A percentile compares a stretch with the other conserved stretches of the same genome.
phyloP scores from a whole-genome alignment of 108 stramenopile species.

The Stephanodiscus minutulus region DNA sequence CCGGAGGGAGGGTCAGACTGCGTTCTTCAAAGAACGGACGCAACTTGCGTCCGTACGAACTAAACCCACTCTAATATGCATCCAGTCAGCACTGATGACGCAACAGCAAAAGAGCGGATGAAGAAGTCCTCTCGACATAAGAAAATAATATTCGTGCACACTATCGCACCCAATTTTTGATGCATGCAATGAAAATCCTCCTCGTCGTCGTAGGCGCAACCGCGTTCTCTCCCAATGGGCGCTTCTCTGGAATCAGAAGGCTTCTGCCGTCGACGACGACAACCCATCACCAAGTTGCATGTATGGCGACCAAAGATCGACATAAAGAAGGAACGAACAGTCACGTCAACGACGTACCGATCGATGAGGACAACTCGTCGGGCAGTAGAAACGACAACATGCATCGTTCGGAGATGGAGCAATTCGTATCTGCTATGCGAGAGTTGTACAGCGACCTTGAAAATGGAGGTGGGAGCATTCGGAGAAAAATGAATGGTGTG shows the following conservation, averaged over 20 bases:
- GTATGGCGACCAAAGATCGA: neutral
- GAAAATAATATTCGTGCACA: too few species aligned
- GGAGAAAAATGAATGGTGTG: constrained; percentile 29
- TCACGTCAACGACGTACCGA: neutral
- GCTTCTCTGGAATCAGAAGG: neutral
- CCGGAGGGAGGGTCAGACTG: constrained; percentile 1
- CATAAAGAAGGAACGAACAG: neutral
- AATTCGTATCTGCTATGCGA: constrained; percentile 29
- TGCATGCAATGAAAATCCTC: neutral
- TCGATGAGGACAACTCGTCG: neutral
- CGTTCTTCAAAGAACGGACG: constrained; percentile 1
- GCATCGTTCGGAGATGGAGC: constrained; percentile 22
- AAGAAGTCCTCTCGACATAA: too few species aligned
- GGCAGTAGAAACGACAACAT: neutral
- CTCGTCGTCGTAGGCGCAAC: constrained; percentile 3
- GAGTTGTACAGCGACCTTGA: constrained; percentile 42
- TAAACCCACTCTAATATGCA: neutral
- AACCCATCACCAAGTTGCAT: neutral
- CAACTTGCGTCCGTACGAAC: neutral
- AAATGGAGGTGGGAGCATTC: constrained; percentile 35
- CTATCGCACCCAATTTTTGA: neutral
- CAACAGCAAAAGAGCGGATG: too few species aligned
- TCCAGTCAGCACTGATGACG: too few species aligned
- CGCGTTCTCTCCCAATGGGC: constrained; percentile 19
- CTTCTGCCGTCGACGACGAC: neutral